Base-by-base conservation (phyloP, 208 protist species). In the Polymyxa betae region DNA sequence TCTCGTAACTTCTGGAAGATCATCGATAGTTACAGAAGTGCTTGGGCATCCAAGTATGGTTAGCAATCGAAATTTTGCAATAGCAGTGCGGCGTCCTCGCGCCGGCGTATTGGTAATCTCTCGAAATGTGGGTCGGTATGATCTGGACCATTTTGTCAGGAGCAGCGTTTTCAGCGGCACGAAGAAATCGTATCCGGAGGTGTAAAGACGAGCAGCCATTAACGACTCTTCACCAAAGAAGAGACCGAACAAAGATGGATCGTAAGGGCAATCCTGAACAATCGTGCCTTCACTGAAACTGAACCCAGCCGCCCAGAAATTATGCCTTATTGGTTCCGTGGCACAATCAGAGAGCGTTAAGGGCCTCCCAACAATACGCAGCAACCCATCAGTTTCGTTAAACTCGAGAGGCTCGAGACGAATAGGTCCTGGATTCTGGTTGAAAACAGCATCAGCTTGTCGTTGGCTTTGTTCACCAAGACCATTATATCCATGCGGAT, bases 251-350 rank as follows among this genome's bases (percentile, higher is more conserved):
- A 91, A 35, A 0, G 5, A 16, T 45, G 77, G 60, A 41, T 91
- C 88, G 90, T 91, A 91, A 66, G 90, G 66, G 38, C 64, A 64
- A 24, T 46, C 46, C 10, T 88, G 64, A 0, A 91, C 43, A 0
- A 38, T 12, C 10, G 0, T 29, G 24, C 43, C 88, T 0, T 78
- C 72, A 35, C 38, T 0, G 77, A 91, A 91, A 41, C 77, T 91
- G 88, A 90, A 91, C 32, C 90, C 90, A 41, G 90, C 90, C 0
- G 90, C 90, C 90, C 90, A 91, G 52, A 91, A 91, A 24, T 38
- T 66, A 38, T 66, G 43, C 0, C 44, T 24, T 10, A 89, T 40
- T 45, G 60, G 90, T 10, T 0, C 12, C 24, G 0, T 64, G 54
- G 16, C 54, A 29, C 16, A 16, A 44, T 89, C 12, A 60, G 49